Conservation (phyloP, 805 yeast species). For the Kluyveromyces starmeri region DNA sequence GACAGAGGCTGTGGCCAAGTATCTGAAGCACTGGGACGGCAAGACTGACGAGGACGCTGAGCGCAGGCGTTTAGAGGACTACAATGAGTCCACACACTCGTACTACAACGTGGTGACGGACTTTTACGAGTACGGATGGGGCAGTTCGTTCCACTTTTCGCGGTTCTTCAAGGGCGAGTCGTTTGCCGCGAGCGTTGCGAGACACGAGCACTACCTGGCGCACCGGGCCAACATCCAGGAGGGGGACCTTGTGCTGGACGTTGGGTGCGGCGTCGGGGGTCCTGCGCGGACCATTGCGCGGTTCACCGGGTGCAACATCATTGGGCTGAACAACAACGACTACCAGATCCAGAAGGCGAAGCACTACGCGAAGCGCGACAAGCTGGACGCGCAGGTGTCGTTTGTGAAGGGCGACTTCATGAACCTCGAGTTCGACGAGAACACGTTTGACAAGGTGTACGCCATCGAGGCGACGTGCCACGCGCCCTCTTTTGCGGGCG, state of each 20-base stretch:
- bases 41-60: slow-evolving; percentile 68
- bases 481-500: slow-evolving; percentile 95
- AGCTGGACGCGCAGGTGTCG: slow-evolving; percentile 63
- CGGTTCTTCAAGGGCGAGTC: slow-evolving; percentile 91
- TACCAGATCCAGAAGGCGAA: slow-evolving; percentile 91
- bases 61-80: slow-evolving; percentile 66
- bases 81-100: slow-evolving; percentile 85
- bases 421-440: slow-evolving; percentile 95
- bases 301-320: slow-evolving; percentile 78
- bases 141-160: slow-evolving; percentile 94
- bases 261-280: slow-evolving; percentile 99
- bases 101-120: slow-evolving; percentile 96
- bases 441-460: slow-evolving; percentile 89
- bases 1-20: slow-evolving; percentile 75
- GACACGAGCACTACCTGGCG: slow-evolving; percentile 95
- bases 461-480: slow-evolving; percentile 99
- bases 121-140: slow-evolving; percentile 99
- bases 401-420: slow-evolving; percentile 97
- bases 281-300: slow-evolving; percentile 95
- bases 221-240: slow-evolving; percentile 70
- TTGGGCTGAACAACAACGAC: slow-evolving; percentile 94
- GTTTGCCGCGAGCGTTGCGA: slow-evolving; percentile 87
- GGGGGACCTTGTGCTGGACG: slow-evolving; percentile 85
- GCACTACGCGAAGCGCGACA: slow-evolving; percentile 58
- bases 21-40: slow-evolving; percentile 97